Evolutionary conservation across 2,329 filamentous ascomycete species (phyloP), one percentile per base, ranked within the genome.

Genomic region (Cercospora nicotianae): DNA sequence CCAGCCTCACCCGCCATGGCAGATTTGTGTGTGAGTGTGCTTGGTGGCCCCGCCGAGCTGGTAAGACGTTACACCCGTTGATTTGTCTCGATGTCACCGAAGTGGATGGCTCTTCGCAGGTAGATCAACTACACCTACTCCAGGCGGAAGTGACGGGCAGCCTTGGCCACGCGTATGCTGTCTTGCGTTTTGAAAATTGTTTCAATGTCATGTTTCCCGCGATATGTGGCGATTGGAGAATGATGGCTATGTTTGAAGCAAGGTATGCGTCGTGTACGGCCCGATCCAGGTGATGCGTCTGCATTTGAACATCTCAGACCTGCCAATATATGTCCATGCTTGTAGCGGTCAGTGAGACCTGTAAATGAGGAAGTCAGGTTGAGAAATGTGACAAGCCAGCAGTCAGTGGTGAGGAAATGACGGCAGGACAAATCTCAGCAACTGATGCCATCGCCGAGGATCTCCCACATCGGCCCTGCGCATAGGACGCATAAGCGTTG

Each of bases 41-140:
- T 72, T 71, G 70, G 71, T 64, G 55, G 63, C 64, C 69, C 61
- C 66, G 70, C 72, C 71, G 71, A 72, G 39, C 12, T 20, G 58
- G 73, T 72, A 70, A 26, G 64, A 73, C 73, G 73, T 75, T 70
- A 70, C 71, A 75, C 65, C 74, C 73, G 74, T 60, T 57, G 48
- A 57, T 59, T 51, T 64, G 67, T 69, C 64, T 72, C 67, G 67
- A 67, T 68, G 65, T 69, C 60, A 67, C 66, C 70, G 69, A 70
- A 39, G 55, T 63, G 70, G 68, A 68, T 67, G 67, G 59, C 51
- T 61, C 59, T 63, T 57, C 63, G 48, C 45, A 63, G 60, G 20
- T 66, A 57, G 45, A 66, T 59, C 59, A 48, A 48, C 20, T 3
- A 18, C 48, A 60, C 36, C 31, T 13, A 23, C 26, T 55, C 20